These are phyloP conservation scores for Clarireedia monteithiana DNA, from an alignment of 2,329 filamentous ascomycete genomes.

Conservation along the genomic window DNA sequence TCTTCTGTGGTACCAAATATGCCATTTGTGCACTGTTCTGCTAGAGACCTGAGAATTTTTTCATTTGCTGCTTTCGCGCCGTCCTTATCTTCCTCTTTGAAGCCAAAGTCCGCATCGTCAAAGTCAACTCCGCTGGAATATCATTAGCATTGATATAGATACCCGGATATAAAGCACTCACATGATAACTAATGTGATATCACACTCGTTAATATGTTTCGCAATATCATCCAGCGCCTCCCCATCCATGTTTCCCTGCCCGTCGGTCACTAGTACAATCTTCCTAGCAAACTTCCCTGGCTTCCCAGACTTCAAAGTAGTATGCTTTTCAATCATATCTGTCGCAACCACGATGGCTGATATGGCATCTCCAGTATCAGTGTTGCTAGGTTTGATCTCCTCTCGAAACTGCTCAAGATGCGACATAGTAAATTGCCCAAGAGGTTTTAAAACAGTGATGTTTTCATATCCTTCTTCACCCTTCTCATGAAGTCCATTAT, in stretches of 20 bases:
- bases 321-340: conserved; percentile 74
- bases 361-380: conserved; percentile 69
- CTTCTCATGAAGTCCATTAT: conserved; percentile 48
- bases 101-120: conserved; percentile 81
- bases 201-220: conserved; percentile 63
- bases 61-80: conserved; percentile 69
- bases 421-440: conserved; percentile 53
- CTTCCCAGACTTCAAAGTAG: conserved; percentile 49
- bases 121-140: conserved; percentile 74
- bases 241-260: conserved; percentile 61
- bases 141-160: conserved; percentile 17
- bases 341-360: conserved; percentile 82
- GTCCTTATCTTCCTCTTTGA: conserved; percentile 85
- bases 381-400: conserved; percentile 58
- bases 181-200: conserved; percentile 74
- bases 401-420: conserved; percentile 58
- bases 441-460: conserved; percentile 70
- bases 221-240: conserved; percentile 61
- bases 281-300: conserved; percentile 67
- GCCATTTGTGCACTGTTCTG: conserved; percentile 59
- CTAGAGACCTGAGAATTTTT: conserved; percentile 52
- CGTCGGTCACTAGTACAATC: conserved; percentile 83
- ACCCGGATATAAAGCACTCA: conserved; percentile 36
- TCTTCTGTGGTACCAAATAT: conserved; percentile 78
- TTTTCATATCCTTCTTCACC: conserved; percentile 67